Base-by-base conservation (phyloP, 2,329 filamentous ascomycete species). In the Chrysosporium keratinophilum region DNA sequence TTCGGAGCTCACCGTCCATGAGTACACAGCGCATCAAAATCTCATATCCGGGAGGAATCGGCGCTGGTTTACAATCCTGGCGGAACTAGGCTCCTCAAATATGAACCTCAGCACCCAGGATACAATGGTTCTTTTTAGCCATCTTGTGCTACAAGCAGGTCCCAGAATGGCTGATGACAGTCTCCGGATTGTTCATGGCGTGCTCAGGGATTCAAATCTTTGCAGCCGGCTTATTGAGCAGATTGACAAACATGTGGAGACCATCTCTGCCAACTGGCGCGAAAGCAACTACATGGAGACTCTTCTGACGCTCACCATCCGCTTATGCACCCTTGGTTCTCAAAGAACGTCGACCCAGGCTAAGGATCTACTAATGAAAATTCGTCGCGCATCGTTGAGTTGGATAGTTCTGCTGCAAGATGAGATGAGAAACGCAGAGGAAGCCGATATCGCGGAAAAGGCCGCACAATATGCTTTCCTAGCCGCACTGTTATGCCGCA, bases 41-140 rank as follows among this genome's bases (percentile, higher is more conserved):
- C 60, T 81, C 0, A 63, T 75, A 1, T 63, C 68, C 2, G 76
- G 76, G 0, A 71, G 65, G 12, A 54, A 64, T 41, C 61, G 71
- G 0, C 69, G 77, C 9, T 79, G 78, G 76, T 61, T 69, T 0
- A 67, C 70, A 1, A 67, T 82, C 0, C 59, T 79, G 0, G 56
- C 71, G 0, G 77, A 81, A 56, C 60, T 81, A 1, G 76, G 71
- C 0, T 72, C 75, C 1, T 72, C 74, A 0, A 77, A 76, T 55
- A 50, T 88, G 1, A 84, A 85, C 55, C 79, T 86, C 57, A 79
- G 77, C 31, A 74, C 73, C 0, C 72, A 78, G 28, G 70, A 74
- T 0, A 78, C 77, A 0, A 70, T 71, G 35, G 54, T 68, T 0
- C 59, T 84, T 0, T 61, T 87, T 1, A 65, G 68, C 1, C 76